Evolutionary conservation across 306 rosid genomes (phyloP).

Genomic region (Quercus dentata): DNA sequence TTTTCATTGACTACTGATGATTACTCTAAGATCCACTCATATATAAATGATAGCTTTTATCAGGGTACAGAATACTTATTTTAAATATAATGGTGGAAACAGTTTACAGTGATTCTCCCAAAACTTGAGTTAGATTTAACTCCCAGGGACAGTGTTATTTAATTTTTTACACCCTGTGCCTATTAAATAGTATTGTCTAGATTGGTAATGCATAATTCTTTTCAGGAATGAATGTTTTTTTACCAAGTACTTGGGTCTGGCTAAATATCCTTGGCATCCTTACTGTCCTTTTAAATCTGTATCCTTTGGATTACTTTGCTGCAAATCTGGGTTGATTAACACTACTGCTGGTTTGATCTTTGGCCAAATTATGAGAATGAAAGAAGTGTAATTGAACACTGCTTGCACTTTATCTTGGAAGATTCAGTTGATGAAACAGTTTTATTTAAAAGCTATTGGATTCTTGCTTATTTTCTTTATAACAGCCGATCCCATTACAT

Average conservation of each 20-base stretch:
- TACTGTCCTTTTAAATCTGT: neutral
- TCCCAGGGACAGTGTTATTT: neutral
- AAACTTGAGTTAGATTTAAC: neutral
- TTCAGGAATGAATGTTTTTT: neutral
- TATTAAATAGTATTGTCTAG: neutral
- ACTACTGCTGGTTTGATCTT: neutral
- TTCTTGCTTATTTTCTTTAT: neutral
- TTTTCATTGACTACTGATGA: neutral
- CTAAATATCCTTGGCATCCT: neutral
- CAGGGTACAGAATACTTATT: neutral
- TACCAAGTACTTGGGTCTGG: neutral
- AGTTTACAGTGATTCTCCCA: neutral
- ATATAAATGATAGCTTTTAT: neutral
- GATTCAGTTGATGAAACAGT: neutral
- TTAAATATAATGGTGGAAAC: neutral
- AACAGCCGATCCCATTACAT: neutral
- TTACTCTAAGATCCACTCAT: neutral
- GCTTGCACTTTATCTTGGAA: neutral
- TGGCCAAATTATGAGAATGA: neutral
- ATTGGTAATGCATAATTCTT: neutral
- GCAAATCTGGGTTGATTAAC: neutral
- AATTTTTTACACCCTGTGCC: neutral
- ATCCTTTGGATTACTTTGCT: neutral
- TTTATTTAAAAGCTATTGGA: neutral
- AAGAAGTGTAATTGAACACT: neutral